Evolutionary conservation across 1,139 yeast genomes (phyloP), one percentile per base, ranked within the genome.

Genomic region (Geotrichum candidum): DNA sequence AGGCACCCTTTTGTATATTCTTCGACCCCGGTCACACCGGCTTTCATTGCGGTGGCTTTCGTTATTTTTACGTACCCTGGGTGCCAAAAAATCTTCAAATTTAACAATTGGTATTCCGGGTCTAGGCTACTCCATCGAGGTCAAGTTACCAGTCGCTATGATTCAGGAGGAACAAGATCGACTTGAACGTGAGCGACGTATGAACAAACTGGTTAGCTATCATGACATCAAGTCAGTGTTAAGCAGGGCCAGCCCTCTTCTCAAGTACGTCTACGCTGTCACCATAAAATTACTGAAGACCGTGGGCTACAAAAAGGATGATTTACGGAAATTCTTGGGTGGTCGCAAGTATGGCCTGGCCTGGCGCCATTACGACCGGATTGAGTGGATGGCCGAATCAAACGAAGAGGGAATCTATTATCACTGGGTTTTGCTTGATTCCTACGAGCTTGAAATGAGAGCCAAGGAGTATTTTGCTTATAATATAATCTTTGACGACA

Each of bases 351-450:
- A 67, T 70, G 90, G 88, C 64, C 81, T 79, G 71, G 87, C 82
- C 68, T 83, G 88, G 79, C 82, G 84, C 64, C 77, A 82, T 57
- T 89, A 86, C 70, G 96, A 90, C 71, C 76, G 91, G 46, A 69
- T 90, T 13, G 95, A 89, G 67, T 90, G 96, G 96, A 74, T 85
- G 10, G 73, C 79, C 56, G 86, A 84, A 53, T 79, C 81, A 54
- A 77, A 81, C 51, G 82, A 83, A 60, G 67, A 79, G 4, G 77
- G 85, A 33, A 73, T 82, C 35, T 76, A 78, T 50, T 76, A 80
- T 33, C 73, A 77, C 7, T 78, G 83, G 78, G 77, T 78, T 0
- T 76, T 80, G 74, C 68, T 67, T 58, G 70, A 70, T 22, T 74
- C 81, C 0, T 82, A 81, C 69, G 82, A 78, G 60, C 72, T 88